A percentile compares a stretch with the other conserved stretches of the same genome.
These are phyloP conservation scores for Stephanocyclus meneghinianus DNA, from an alignment of 352 stramenopile genomes.

Conservation along the genomic window DNA sequence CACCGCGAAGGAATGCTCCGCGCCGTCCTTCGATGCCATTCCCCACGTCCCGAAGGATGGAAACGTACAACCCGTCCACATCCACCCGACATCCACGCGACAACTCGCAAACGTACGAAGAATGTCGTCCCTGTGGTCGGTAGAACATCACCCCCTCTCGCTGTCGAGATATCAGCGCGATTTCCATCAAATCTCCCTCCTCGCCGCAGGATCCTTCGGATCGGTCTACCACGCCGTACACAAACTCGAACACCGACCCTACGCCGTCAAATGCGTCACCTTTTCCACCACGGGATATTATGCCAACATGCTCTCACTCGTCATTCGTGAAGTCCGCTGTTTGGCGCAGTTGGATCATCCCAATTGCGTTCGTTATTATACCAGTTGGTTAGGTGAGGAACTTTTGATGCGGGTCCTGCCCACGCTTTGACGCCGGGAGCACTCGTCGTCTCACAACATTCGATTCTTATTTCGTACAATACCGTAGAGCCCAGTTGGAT, in stretches of 20 bases:
- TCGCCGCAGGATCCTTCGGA: conserved; percentile 74
- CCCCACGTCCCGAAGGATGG: background rate
- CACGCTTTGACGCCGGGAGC: background rate
- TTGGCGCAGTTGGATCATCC: conserved; percentile 89
- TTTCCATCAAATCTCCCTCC: conserved; percentile 64
- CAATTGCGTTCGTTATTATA: conserved; percentile 91
- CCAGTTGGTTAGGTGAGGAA: conserved; percentile 59
- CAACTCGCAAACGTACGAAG: background rate
- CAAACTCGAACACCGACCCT: conserved; percentile 86
- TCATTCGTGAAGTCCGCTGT: conserved; percentile 91
- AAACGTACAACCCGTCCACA: background rate
- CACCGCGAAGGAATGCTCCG: background rate
- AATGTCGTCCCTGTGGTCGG: conserved; percentile 49
- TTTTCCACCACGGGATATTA: conserved; percentile 72
- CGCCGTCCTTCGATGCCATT: background rate
- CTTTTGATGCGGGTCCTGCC: background rate
- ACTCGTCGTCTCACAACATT: too few species aligned
- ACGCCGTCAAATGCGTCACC: conserved; percentile 72
- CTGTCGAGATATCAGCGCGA: conserved; percentile 77
- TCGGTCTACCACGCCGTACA: conserved; percentile 85
- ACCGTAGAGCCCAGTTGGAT: conserved; percentile 76
- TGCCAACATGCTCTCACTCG: conserved; percentile 64
- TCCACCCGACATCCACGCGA: background rate
- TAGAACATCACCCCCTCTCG: conserved; percentile 72
- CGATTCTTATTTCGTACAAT: too few species aligned